Evolutionary conservation across 2,329 filamentous ascomycete genomes (phyloP).

Genomic region (Fusarium musae): DNA sequence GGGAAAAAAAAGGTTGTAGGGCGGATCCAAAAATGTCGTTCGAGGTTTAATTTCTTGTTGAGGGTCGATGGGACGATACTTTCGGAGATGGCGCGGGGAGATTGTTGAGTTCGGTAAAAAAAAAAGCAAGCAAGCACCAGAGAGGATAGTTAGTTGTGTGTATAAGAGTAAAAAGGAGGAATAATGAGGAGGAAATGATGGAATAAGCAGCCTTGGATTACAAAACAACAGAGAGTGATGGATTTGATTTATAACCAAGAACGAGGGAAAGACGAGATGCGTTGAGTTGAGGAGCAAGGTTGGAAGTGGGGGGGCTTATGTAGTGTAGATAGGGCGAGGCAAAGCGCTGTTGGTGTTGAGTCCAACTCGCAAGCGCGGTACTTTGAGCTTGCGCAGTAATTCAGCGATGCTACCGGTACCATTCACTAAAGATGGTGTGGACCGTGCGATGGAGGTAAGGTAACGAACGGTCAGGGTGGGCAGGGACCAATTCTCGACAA

Average conservation of each 20-base stretch:
- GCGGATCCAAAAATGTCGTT: constrained; percentile 14
- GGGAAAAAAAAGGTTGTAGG: background rate
- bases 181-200: background rate
- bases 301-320: constrained; percentile 32
- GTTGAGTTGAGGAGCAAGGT: constrained; percentile 14
- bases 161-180: too few species aligned
- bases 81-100: constrained; percentile 28
- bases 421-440: constrained; percentile 13
- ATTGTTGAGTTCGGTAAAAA: constrained; percentile 27
- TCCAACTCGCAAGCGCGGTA: constrained; percentile 17
- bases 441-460: constrained; percentile 30
- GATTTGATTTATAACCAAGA: constrained; percentile 9
- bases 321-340: constrained; percentile 13
- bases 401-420: background rate
- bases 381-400: background rate
- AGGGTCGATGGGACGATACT: constrained; percentile 28
- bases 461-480: constrained; percentile 35
- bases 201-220: constrained; percentile 8
- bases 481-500: constrained; percentile 13
- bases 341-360: constrained; percentile 37
- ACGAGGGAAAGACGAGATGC: background rate
- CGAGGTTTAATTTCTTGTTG: constrained; percentile 28
- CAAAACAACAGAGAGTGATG: constrained; percentile 18
- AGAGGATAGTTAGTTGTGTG: background rate
- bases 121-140: background rate